phyloP scores from a whole-genome alignment of 768 basidiomycete species.

The Leccinellum albellum region DNA sequence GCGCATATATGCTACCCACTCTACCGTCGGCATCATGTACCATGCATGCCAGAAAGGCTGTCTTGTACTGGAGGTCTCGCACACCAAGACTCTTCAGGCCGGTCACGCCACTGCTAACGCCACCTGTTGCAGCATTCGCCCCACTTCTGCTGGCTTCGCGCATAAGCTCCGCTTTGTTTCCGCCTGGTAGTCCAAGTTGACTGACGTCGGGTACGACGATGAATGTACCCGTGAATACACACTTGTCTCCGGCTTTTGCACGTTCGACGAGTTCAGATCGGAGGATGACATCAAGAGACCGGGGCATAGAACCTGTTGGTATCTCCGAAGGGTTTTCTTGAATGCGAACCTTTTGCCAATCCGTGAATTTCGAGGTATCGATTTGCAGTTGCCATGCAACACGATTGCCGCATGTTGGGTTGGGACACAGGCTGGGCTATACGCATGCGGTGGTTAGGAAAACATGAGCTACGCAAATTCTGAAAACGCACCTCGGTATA shows the following conservation, averaged over 20 bases:
- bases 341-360: constrained; percentile 99
- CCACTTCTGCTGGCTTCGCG: constrained; percentile 74
- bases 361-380: constrained; percentile 93
- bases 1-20: constrained; percentile 45
- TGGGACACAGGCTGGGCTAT: constrained; percentile 91
- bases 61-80: constrained; percentile 95
- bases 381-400: constrained; percentile 91
- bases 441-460: neutral
- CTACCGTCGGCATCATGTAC: constrained; percentile 86
- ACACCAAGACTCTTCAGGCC: constrained; percentile 94
- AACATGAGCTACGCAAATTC: constrained; percentile 1
- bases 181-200: constrained; percentile 91
- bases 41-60: constrained; percentile 98
- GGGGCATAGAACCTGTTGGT: constrained; percentile 97
- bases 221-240: constrained; percentile 95
- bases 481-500: constrained; percentile 78
- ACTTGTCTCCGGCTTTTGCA: constrained; percentile 99
- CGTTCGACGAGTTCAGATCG: constrained; percentile 94
- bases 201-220: constrained; percentile 98
- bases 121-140: constrained; percentile 55
- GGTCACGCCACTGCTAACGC: constrained; percentile 79
- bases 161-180: constrained; percentile 86
- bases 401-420: constrained; percentile 90
- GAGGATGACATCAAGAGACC: constrained; percentile 92
- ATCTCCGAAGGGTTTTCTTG: constrained; percentile 99